Evolutionary conservation across 495 filamentous ascomycete species (phyloP).

Genomic region (Chaetomidium leptoderma): DNA sequence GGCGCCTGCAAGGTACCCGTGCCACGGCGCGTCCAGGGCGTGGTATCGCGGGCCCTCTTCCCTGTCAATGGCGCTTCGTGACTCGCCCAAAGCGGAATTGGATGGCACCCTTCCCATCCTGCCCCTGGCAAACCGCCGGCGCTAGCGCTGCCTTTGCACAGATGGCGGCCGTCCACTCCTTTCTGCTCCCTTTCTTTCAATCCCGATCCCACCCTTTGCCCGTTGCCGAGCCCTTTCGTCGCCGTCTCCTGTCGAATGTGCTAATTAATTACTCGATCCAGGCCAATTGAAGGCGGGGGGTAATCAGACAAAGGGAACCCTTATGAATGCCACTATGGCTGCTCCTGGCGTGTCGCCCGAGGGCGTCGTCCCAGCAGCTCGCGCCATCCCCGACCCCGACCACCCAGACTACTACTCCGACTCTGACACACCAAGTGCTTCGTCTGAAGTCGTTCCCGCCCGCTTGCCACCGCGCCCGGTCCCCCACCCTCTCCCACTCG

Average conservation of each 20-base stretch:
- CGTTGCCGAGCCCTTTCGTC: slow-evolving; percentile 10
- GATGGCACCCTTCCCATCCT: not conserved
- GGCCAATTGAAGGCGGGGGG: slow-evolving; percentile 7
- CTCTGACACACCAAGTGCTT: slow-evolving; percentile 32
- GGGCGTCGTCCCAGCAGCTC: not conserved
- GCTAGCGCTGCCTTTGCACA: slow-evolving; percentile 5
- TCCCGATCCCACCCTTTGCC: not conserved
- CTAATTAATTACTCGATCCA: slow-evolving; percentile 13
- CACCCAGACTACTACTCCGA: not conserved
- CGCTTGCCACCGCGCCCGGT: slow-evolving; percentile 21
- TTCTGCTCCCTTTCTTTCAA: slow-evolving; percentile 6
- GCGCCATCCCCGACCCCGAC: not conserved
- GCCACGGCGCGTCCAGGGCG: not conserved
- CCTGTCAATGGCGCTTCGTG: not conserved
- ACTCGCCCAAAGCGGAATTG: not conserved
- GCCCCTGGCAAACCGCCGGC: slow-evolving; percentile 9
- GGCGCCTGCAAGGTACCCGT: slow-evolving; percentile 8
- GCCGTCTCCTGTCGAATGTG: slow-evolving; percentile 13
- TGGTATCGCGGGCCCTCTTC: not conserved
- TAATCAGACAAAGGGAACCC: slow-evolving; percentile 8
- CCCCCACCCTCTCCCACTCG: slow-evolving; percentile 12
- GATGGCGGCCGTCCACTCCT: slow-evolving; percentile 1
- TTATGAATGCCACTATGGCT: slow-evolving; percentile 28
- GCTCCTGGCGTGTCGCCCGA: slow-evolving; percentile 14
- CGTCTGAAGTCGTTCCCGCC: slow-evolving; percentile 24